Percentiles rank a stretch among this genome's conserved stretches.
phyloP scores from a whole-genome alignment of 2,329 filamentous ascomycete genomes.

The Aspergillus texensis region DNA sequence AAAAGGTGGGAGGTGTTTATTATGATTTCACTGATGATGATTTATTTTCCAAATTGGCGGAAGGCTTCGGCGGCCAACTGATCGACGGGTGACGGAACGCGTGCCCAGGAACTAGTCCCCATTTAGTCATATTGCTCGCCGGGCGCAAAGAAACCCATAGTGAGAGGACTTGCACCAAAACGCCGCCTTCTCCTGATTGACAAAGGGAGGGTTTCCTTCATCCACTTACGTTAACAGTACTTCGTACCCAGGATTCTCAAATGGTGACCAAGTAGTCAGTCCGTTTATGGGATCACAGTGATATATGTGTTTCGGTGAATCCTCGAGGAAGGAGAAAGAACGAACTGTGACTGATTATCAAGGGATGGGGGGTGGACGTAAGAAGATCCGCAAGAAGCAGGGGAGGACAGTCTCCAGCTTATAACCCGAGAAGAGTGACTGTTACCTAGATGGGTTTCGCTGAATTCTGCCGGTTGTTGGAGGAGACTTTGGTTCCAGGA shows the following conservation, averaged over 20 bases:
- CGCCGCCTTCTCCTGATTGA: background rate
- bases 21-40: constrained; percentile 16
- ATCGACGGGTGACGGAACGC: constrained; percentile 31
- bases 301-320: background rate
- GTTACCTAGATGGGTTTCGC: background rate
- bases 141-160: background rate
- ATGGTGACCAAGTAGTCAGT: background rate
- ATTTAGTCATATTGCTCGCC: constrained; percentile 31
- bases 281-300: background rate
- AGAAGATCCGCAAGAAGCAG: background rate
- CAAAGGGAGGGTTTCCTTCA: background rate
- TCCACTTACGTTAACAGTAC: background rate
- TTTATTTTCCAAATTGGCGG: constrained; percentile 21
- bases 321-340: background rate
- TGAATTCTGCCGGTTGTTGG: background rate
- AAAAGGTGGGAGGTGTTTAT: constrained; percentile 6
- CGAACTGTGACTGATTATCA: background rate
- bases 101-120: constrained; percentile 28
- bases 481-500: background rate
- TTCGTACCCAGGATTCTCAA: background rate
- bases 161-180: background rate
- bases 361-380: background rate
- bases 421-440: background rate
- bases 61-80: constrained; percentile 24
- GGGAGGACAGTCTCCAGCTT: background rate